These are phyloP conservation scores for Dalbergia cultrata DNA, from an alignment of 306 rosid species.

Conservation along the genomic window DNA sequence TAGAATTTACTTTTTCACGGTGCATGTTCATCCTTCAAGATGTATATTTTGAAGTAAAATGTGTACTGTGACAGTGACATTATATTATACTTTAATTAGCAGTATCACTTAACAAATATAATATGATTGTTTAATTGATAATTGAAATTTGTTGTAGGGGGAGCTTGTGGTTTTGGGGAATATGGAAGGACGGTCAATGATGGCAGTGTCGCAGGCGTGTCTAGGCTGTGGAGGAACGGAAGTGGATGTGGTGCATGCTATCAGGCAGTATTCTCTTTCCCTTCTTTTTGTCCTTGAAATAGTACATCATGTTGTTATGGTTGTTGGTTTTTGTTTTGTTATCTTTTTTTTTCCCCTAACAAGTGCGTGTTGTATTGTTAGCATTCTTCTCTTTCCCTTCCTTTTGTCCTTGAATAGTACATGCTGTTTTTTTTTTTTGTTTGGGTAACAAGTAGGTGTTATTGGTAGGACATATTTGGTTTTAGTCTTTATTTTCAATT, in stretches of 20 bases:
- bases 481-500: too few species aligned
- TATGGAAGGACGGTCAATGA: slow-evolving; percentile 79
- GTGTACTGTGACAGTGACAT: neutral
- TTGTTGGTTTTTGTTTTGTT: too few species aligned
- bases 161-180: slow-evolving; percentile 93
- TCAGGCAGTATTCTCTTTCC: slow-evolving; percentile 53
- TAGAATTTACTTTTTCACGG: slow-evolving; percentile 14
- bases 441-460: too few species aligned
- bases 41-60: neutral
- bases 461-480: too few species aligned
- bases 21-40: neutral
- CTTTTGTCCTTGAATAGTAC: too few species aligned
- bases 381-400: too few species aligned
- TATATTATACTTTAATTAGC: neutral
- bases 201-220: slow-evolving; percentile 80
- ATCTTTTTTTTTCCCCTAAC: too few species aligned
- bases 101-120: neutral
- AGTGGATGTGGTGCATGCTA: slow-evolving; percentile 91
- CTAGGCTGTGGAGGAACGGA: slow-evolving; percentile 75
- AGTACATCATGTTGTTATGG: too few species aligned
- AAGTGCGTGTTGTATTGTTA: too few species aligned
- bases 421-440: too few species aligned
- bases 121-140: slow-evolving; percentile 10
- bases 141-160: slow-evolving; percentile 51
- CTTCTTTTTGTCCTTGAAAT: neutral